These are phyloP conservation scores for Camelina neglecta DNA, from an alignment of 345 rosid genomes.

Conservation along the genomic window DNA sequence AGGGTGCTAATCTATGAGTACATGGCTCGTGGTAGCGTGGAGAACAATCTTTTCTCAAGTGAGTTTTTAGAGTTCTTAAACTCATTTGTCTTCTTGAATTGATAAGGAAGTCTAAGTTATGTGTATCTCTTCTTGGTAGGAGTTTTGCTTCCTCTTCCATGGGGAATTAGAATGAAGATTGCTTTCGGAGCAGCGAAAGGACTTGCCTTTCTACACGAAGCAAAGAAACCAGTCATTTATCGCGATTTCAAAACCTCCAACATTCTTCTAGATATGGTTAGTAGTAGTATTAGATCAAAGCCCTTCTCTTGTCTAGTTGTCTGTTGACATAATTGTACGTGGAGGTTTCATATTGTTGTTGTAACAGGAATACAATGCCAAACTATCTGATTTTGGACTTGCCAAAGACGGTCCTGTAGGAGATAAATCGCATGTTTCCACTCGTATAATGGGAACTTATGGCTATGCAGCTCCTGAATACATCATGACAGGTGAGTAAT, in stretches of 20 bases:
- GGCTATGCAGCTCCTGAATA: conserved; percentile 99
- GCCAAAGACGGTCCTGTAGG: conserved; percentile 99
- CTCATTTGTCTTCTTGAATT: conserved; percentile 3
- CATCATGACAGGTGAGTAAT: conserved; percentile 81
- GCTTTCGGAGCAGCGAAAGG: conserved; percentile 97
- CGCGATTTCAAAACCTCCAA: conserved; percentile 98
- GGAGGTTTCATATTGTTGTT: conserved; percentile 25
- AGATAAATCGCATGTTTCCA: conserved; percentile 96
- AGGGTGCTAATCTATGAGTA: conserved; percentile 88
- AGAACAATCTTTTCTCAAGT: conserved; percentile 88
- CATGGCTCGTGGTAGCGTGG: conserved; percentile 95
- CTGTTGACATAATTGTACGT: conserved; percentile 1
- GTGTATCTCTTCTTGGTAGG: conserved; percentile 50
- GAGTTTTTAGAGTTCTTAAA: conserved; percentile 41
- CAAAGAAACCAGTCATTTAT: conserved; percentile 93
- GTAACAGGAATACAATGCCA: conserved; percentile 87
- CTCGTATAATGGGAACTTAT: conserved; percentile 99
- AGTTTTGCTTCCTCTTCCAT: conserved; percentile 90
- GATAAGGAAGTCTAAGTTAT: conserved; percentile 7
- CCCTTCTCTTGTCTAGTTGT: conserved; percentile 5
- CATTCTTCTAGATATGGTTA: conserved; percentile 82
- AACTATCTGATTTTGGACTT: conserved; percentile 93
- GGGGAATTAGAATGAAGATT: conserved; percentile 89
- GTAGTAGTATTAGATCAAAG: conserved; percentile 29
- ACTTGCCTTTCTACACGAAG: conserved; percentile 93